Base-by-base conservation (phyloP, 805 yeast genomes). In the Blastobotrys mokoenaii region DNA sequence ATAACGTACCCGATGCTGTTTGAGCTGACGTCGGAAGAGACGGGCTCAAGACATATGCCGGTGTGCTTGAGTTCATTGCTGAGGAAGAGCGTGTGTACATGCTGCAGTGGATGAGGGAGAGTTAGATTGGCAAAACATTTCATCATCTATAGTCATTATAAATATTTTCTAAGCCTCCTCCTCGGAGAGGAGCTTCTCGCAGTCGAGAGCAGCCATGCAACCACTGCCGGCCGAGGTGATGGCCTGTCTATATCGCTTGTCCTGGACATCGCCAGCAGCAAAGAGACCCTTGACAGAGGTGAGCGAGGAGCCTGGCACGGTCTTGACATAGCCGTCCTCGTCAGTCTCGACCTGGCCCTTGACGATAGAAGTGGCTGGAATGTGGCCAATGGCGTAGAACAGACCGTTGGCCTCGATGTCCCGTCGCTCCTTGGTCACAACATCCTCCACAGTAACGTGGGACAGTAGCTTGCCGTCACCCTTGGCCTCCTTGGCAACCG, bases 171-270 rank as follows among this genome's bases (percentile, higher is more conserved):
- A 12, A 4, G 4, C 41, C 29, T 45, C 53, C 40, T 51, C 51
- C 48, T 84, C 94, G 39, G 90, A 70, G 51, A 89, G 64, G 66
- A 74, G 84, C 65, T 79, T 82, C 71, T 89, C 97, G 61, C 90
- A 86, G 60, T 93, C 97, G 51, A 93, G 76, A 49, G 95, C 98
- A 59, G 98, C 98, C 97, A 89, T 90, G 76, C 98, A 93, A 52
- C 98, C 98, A 52, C 96, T 77, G 62, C 98, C 98, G n/a, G 98
- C 98, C 65, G 97, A 88, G 36, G 98, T 93, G 63, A 93, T 87
- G 48, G 98, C 98, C 73, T 93, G 98, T 80, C 98, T 86, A 70
- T 90, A 93, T 65, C 77, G 79, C 67, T 86, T 82, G 70, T 93
- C 98, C 70, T 93, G 98, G 47, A 93, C 98, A 63, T 93, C 98